Evolutionary conservation across 768 basidiomycete genomes (phyloP), one percentile per base, ranked within the genome.

Genomic region (Auricularia heimuer): DNA sequence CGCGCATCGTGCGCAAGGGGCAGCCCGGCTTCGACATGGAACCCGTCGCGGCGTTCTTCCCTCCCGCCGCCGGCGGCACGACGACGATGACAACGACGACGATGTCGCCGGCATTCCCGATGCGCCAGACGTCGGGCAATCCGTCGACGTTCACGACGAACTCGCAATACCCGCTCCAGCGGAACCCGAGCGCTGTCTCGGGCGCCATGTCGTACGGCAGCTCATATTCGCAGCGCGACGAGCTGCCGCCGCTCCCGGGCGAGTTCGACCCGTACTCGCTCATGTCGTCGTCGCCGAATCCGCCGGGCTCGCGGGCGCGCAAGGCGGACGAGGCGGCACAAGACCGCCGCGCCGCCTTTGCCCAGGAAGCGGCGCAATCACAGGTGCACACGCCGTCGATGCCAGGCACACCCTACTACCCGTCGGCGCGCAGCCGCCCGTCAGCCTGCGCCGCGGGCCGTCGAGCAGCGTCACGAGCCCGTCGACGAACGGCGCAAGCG

Each of bases 1-100:
- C 56, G 34, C 56, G 56, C 18, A 14, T 29, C 11, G 56, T 60
- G 16, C 14, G 24, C 16, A 34, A 60, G 34, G 56, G 56, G 14
- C 56, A 60, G 56, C 56, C 56, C 56, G 56, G 56, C 14, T 60
- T 60, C 56, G 56, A 60, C 56, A 60, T 60, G 56, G 56, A 60
- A 24, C 56, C 56, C 56, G 56, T 60, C 56, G 34, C 56, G 11
- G 56, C 56, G 1, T 60, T n/a, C 56, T 60, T 60, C 56, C 56
- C 56, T 11, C 47, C 56, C 56, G 56, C 56, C 0, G 56, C 24
- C 24, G 24, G 33, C 21, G 24, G 21, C 24, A 35, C 14, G 16
- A 60, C 56, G 29, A 29, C 24, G 24, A 12, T 21, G 14, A 21
- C 14, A 12, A 21, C 11, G 29, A 33, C 29, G 16, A 29, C 24